phyloP scores from a whole-genome alignment of 352 stramenopile species.

The Globisporangium barbulae region DNA sequence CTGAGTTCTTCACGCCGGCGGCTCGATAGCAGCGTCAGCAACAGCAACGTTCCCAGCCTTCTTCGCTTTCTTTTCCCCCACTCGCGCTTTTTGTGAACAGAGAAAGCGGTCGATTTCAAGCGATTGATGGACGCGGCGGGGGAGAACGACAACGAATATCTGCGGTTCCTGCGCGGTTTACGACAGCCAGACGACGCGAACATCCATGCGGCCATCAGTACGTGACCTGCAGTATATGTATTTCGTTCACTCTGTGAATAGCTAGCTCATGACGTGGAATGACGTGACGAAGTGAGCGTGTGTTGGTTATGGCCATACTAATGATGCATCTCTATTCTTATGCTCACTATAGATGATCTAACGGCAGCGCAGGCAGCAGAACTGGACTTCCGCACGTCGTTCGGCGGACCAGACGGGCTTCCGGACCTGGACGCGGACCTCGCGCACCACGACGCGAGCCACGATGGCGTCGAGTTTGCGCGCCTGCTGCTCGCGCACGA shows the following conservation, averaged over 20 bases:
- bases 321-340: constrained; percentile 8
- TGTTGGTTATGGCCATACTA: background rate
- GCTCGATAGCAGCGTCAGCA: background rate
- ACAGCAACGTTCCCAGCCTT: background rate
- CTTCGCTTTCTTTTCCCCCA: background rate
- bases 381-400: constrained; percentile 75
- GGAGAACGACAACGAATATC: constrained; percentile 62
- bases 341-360: constrained; percentile 39
- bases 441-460: constrained; percentile 28
- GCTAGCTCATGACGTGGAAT: background rate
- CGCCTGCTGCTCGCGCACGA: constrained; percentile 70
- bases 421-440: constrained; percentile 58
- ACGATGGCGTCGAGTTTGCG: constrained; percentile 64
- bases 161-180: constrained; percentile 73
- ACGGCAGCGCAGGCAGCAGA: constrained; percentile 48
- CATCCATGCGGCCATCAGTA: constrained; percentile 39
- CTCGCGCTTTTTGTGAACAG: background rate
- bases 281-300: background rate
- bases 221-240: constrained; percentile 16
- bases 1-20: background rate
- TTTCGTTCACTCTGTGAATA: constrained; percentile 1
- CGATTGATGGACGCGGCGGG: constrained; percentile 22
- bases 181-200: constrained; percentile 49
- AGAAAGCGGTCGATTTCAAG: background rate
- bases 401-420: constrained; percentile 48